A percentile compares a stretch with the other conserved stretches of the same genome.
Evolutionary conservation across 2,329 filamentous ascomycete genomes (phyloP).

Genomic region (Clonostachys rosea): DNA sequence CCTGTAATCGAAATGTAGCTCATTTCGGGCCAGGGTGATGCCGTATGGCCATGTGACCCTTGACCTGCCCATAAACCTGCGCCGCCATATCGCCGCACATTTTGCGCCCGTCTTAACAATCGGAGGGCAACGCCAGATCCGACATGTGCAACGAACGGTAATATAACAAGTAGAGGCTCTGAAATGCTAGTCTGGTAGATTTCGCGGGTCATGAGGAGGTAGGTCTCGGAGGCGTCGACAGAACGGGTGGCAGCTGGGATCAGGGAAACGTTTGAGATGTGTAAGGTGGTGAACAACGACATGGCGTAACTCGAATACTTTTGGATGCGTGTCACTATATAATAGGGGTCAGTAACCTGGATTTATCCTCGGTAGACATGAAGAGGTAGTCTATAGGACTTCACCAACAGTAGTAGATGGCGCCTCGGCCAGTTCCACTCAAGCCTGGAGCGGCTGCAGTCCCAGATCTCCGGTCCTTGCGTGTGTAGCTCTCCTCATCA

Average conservation of each 20-base stretch:
- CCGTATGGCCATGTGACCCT: conserved; percentile 31
- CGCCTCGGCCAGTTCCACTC: conserved; percentile 57
- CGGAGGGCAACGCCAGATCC: conserved; percentile 73
- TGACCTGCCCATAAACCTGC: too few relatives aligned
- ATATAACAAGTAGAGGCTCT: conserved; percentile 73
- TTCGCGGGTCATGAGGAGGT: conserved; percentile 85
- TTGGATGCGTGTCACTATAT: conserved; percentile 56
- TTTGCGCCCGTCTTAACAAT: conserved; percentile 67
- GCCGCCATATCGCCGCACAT: conserved; percentile 71
- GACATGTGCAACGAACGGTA: conserved; percentile 73
- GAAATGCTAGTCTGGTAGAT: conserved; percentile 82
- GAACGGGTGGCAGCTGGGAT: conserved; percentile 73
- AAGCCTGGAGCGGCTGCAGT: conserved; percentile 41
- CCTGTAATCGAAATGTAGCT: conserved; percentile 69
- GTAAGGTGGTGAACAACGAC: conserved; percentile 69
- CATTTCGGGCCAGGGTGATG: conserved; percentile 60
- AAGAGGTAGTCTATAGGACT: background rate
- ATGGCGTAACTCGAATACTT: conserved; percentile 87
- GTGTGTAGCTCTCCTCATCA: conserved; percentile 20
- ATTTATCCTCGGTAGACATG: background rate
- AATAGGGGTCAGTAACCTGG: background rate
- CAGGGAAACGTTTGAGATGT: conserved; percentile 76
- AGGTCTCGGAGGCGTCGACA: conserved; percentile 72
- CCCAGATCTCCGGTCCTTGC: conserved; percentile 25
- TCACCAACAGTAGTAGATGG: conserved; percentile 69